Evolutionary conservation across 768 basidiomycete genomes (phyloP).

Genomic region (Xerocomellus chrysenteron): DNA sequence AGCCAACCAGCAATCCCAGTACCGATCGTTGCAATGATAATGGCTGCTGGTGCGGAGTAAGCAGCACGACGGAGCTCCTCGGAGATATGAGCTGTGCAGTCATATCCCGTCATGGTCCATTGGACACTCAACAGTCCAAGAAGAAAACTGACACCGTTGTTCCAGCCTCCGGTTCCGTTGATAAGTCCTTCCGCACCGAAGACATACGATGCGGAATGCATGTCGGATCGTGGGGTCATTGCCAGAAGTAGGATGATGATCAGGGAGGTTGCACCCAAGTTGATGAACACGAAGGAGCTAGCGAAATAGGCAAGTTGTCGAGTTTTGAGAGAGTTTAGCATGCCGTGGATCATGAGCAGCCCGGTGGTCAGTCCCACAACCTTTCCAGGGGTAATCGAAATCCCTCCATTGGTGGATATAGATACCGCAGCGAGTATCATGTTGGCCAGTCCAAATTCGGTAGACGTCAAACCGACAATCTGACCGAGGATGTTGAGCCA

Average conservation of each 20-base stretch:
- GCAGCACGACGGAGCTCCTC: conserved; percentile 57
- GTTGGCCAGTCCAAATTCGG: conserved; percentile 37
- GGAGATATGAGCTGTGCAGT: conserved; percentile 25
- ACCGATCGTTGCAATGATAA: conserved; percentile 45
- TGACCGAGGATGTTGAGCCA: conserved; percentile 35
- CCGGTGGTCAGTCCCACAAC: conserved; percentile 42
- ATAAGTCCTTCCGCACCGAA: conserved; percentile 45
- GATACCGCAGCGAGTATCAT: conserved; percentile 33
- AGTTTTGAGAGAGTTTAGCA: conserved; percentile 45
- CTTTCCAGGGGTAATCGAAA: conserved; percentile 37
- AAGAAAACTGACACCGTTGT: conserved; percentile 42
- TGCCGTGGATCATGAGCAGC: conserved; percentile 41
- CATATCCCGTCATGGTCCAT: conserved; percentile 43
- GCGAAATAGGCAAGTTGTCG: conserved; percentile 35
- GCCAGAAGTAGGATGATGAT: conserved; percentile 45
- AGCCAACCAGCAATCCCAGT: conserved; percentile 57
- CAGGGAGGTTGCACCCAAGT: conserved; percentile 41
- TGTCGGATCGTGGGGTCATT: conserved; percentile 45
- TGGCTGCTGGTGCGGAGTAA: conserved; percentile 44
- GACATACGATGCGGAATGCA: conserved; percentile 58
- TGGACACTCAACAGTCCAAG: conserved; percentile 48
- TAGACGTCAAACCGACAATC: conserved; percentile 32
- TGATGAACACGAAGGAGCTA: conserved; percentile 44
- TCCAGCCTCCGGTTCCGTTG: conserved; percentile 45
- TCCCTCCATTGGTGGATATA: conserved; percentile 30